These are phyloP conservation scores for Ascobolus immersus DNA, from an alignment of 495 filamentous ascomycete genomes.

Conservation along the genomic window DNA sequence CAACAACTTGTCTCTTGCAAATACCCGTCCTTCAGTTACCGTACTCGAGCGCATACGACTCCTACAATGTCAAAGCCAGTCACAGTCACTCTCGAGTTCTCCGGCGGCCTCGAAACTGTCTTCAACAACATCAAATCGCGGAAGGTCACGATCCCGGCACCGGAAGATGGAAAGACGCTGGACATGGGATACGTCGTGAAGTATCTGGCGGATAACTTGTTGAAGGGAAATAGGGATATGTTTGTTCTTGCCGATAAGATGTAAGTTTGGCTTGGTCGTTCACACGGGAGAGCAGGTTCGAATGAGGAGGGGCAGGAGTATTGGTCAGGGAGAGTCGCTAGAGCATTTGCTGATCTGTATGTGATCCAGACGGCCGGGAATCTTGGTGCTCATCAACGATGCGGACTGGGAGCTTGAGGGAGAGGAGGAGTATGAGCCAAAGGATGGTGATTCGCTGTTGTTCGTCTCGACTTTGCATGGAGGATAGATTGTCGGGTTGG, in stretches of 20 bases:
- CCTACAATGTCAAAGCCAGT: too few species aligned
- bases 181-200: constrained; percentile 50
- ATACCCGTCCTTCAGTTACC: too few species aligned
- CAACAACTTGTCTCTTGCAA: too few species aligned
- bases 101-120: too few species aligned
- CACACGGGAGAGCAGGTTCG: not conserved
- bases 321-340: not conserved
- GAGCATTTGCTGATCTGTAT: not conserved
- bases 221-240: constrained; percentile 70
- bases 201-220: constrained; percentile 56
- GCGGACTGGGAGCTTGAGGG: constrained; percentile 96
- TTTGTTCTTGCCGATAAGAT: constrained; percentile 73
- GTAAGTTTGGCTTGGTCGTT: constrained; percentile 27
- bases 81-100: too few species aligned
- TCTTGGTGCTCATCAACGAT: constrained; percentile 91
- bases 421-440: constrained; percentile 65
- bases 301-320: not conserved
- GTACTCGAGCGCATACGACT: too few species aligned
- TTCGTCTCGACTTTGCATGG: constrained; percentile 98
- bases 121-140: too few species aligned
- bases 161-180: too few species aligned
- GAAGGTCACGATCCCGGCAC: too few species aligned
- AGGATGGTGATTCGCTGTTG: constrained; percentile 59
- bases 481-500: too few species aligned
- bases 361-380: constrained; percentile 56